Percentiles rank a stretch among this genome's conserved stretches.
phyloP scores from a whole-genome alignment of 83 land plant species.

The Picea abies region DNA sequence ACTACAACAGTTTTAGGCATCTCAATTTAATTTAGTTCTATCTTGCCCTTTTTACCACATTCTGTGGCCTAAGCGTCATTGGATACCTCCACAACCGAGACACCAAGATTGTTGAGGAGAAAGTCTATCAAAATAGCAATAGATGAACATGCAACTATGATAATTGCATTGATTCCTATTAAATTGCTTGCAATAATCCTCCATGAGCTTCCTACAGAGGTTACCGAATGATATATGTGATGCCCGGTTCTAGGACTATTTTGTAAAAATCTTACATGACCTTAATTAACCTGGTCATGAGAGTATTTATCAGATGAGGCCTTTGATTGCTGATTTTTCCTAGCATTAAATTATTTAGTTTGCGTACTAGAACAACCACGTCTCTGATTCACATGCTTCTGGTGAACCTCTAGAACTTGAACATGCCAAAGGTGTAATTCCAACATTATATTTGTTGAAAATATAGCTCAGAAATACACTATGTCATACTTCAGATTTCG shows the following conservation, averaged over 20 bases:
- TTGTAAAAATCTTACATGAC: background rate
- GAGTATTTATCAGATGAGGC: background rate
- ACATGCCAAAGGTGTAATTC: conserved; percentile 8
- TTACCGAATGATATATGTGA: too few relatives aligned
- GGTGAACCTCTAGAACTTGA: conserved; percentile 2
- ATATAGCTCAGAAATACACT: too few relatives aligned
- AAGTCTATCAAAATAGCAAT: conserved; percentile 51
- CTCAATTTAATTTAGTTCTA: too few relatives aligned
- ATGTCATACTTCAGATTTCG: too few relatives aligned
- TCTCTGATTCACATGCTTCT: background rate
- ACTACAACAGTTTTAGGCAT: too few relatives aligned
- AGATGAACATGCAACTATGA: conserved; percentile 43
- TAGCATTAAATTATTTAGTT: background rate
- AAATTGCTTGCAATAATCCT: conserved; percentile 68
- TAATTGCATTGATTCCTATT: conserved; percentile 68
- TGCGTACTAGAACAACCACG: background rate
- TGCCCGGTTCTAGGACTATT: background rate
- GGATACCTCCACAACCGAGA: conserved; percentile 87
- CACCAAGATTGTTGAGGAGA: conserved; percentile 83
- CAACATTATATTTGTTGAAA: background rate
- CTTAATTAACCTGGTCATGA: background rate
- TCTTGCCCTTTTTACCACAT: conserved; percentile 53
- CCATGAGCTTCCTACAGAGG: background rate
- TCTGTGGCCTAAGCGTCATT: conserved; percentile 88
- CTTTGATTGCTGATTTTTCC: conserved; percentile 9